Evolutionary conservation across 2,329 filamentous ascomycete genomes (phyloP), one percentile per base, ranked within the genome.

Genomic region (Diaporthe citrichinensis): DNA sequence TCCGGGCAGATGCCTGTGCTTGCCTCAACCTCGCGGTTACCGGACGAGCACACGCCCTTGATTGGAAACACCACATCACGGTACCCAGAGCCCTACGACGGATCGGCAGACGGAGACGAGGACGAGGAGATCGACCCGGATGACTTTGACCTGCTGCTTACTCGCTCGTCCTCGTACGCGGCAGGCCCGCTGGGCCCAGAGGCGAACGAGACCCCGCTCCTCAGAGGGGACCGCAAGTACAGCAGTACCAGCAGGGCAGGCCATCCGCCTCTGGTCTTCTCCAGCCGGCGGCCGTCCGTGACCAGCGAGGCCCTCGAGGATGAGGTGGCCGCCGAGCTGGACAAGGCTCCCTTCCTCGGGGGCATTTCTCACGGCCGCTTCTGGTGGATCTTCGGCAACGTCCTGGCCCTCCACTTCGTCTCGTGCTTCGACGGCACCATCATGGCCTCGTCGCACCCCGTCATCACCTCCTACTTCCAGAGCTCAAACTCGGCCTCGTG

Each of bases 361-460:
- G 85, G 85, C 77, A 86, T 87, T 53, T 85, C 88, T 12, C 82
- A 82, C 44, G 81, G 84, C 10, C 86, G 88, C 41, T 94, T 94
- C 84, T 92, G 90, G 88, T 81, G 91, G 76, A 90, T 93, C 74
- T 94, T 93, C 80, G 78, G 84, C 8, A 89, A 89, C 69, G 86
- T 93, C 62, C 83, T 93, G 76, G 81, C 88, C n/a, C 87, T 87
- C 6, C 90, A 90, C 79, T 90, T 92, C 77, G 86, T 92, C 23
- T 85, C 86, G 46, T 91, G 88, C 81, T 96, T 96, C 80, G 94
- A 96, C 85, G 89, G 90, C 15, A 96, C 94, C 5, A 90, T 96
- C 78, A 95, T 96, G 94, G 94, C 94, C 6, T 95, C 93, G 3
- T 93, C 90, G 57, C 94, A 97, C 82, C 94, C 94, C 0, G 93